A percentile compares a stretch with the other conserved stretches of the same genome.
Conservation (phyloP, 1,139 yeast genomes). For the Blastobotrys petasosporus region DNA sequence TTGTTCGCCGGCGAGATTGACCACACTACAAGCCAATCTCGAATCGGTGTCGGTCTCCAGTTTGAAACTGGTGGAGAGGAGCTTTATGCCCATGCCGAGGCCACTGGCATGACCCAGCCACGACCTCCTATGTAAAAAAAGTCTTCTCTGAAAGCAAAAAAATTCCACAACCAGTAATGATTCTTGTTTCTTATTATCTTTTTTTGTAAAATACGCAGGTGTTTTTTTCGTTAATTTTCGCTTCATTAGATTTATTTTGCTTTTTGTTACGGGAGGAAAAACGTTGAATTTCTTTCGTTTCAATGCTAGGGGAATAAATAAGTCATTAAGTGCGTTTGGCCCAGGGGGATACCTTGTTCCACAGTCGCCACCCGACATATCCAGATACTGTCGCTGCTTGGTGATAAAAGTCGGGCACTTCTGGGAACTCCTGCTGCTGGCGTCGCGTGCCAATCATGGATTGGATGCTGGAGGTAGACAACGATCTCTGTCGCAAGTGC, state of each 20-base stretch:
- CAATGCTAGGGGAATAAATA: neutral
- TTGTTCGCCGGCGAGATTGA: constrained; percentile 93
- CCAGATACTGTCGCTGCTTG: constrained; percentile 25
- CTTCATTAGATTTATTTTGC: neutral
- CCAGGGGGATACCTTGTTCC: constrained; percentile 22
- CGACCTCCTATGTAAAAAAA: constrained; percentile 30
- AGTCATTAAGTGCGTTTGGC: constrained; percentile 13
- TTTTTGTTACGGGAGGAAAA: neutral
- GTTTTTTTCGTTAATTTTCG: neutral
- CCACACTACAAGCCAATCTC: constrained; percentile 76
- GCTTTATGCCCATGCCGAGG: constrained; percentile 40
- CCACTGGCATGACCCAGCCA: constrained; percentile 24
- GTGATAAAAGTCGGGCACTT: constrained; percentile 20
- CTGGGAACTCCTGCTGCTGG: constrained; percentile 10
- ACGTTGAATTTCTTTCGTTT: neutral
- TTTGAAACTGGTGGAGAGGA: constrained; percentile 95
- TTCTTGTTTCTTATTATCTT: neutral
- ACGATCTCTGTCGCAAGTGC: constrained; percentile 1
- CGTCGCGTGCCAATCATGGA: neutral
- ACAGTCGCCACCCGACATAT: constrained; percentile 24
- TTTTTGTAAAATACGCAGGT: neutral
- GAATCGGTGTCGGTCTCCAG: constrained; percentile 90
- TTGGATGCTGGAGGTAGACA: neutral
- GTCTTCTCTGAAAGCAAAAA: neutral
- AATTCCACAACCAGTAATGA: neutral